Conservation (phyloP, 192 early-diverging fungal genomes). For the Coemansia umbellata region DNA sequence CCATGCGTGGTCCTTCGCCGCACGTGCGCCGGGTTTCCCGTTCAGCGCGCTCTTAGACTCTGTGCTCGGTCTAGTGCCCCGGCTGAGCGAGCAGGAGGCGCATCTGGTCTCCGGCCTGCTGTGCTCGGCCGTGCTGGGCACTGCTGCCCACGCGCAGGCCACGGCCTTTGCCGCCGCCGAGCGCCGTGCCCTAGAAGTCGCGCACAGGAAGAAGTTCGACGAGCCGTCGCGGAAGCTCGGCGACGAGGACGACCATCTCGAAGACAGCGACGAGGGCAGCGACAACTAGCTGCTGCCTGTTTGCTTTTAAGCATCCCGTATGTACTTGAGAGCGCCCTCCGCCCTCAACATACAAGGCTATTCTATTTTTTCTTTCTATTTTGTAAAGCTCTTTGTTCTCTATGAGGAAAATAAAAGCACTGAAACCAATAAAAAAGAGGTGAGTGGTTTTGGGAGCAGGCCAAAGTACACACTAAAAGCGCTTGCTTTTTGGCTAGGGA, state of each 20-base stretch:
- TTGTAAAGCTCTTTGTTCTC: too few species aligned
- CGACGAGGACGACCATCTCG: constrained; percentile 5
- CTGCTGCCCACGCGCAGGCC: constrained; percentile 25
- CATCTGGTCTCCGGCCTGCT: constrained; percentile 37
- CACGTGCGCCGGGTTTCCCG: constrained; percentile 37
- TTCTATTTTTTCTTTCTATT: too few species aligned
- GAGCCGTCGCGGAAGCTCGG: constrained; percentile 2
- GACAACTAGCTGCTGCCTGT: not conserved
- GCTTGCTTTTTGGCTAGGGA: too few species aligned
- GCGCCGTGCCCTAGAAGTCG: constrained; percentile 7
- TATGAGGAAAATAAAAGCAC: too few species aligned
- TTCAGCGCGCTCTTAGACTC: constrained; percentile 31
- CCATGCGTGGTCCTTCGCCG: constrained; percentile 49
- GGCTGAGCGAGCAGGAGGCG: constrained; percentile 40
- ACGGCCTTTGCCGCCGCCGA: constrained; percentile 23
- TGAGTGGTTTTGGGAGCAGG: too few species aligned
- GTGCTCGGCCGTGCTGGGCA: constrained; percentile 46
- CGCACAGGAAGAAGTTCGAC: constrained; percentile 39
- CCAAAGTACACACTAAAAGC: too few species aligned
- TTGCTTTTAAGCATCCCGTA: too few species aligned
- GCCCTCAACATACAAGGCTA: too few species aligned
- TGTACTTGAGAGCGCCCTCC: too few species aligned
- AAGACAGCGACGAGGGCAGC: not conserved
- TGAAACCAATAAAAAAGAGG: too few species aligned
- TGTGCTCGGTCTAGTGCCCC: constrained; percentile 32